Base-by-base conservation (phyloP, 495 filamentous ascomycete genomes). In the Lasiosphaeria hispida region DNA sequence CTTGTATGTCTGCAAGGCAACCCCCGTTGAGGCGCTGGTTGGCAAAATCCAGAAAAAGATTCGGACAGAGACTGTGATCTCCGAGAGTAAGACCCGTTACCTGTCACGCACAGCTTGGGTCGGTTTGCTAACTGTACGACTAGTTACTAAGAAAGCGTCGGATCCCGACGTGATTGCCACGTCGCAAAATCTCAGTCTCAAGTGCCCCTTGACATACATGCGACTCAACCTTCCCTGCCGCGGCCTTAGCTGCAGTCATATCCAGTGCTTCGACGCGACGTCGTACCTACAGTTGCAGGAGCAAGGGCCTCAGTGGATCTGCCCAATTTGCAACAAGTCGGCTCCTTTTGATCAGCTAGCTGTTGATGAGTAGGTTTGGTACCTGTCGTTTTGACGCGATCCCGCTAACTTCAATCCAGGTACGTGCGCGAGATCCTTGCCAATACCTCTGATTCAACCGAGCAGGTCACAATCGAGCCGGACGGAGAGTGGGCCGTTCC, bases 231-330 rank as follows among this genome's bases (percentile, higher is more conserved):
- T 87, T 18, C 94, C 94, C 8, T 89, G 90, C 63, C 85, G 94
- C 40, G 91, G 88, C 2, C 78, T 84, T 8, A 67, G 85, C 18
- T 98, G 94, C 69, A 87, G 80, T 7, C 94, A 98, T 73, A 91
- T 92, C 40, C 90, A 94, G 63, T 97, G 94, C 65, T 97, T 97
- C 68, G 94, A 98, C 71, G 94, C 87, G n/a, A 84, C 84, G 2
- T 95, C 91, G 2, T 98, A 96, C 63, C 77, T 98, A 11, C 90
- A 96, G 63, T 69, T 98, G 38, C 92, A 97, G 65, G 92, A 97
- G 69, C 94, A 98, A 76, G 92, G 90, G 0, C 93, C 94, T 17
- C 93, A 91, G 10, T 98, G 94, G 94, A 77, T 83, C 17, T 98
- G 94, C 64, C 94, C 94, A 7, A 86, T 96, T 23, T 98, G 94